Conservation (phyloP, 495 filamentous ascomycete genomes). For the Lasiosphaeria ovina region DNA sequence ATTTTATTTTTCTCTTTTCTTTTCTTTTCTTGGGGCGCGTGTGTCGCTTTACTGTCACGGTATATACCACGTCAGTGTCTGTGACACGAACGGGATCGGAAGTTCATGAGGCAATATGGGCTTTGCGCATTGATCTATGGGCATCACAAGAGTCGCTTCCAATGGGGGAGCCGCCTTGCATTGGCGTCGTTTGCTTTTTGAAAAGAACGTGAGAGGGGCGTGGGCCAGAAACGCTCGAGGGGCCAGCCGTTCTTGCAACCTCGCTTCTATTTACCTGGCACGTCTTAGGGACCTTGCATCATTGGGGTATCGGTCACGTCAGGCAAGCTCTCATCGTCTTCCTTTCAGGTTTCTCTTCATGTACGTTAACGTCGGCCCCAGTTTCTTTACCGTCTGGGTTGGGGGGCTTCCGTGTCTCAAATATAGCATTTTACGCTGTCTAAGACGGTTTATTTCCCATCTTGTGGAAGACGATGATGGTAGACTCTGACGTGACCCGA, state of each 20-base stretch:
- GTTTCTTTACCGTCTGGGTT: slow-evolving; percentile 41
- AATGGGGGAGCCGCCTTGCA: slow-evolving; percentile 17
- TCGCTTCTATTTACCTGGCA: slow-evolving; percentile 10
- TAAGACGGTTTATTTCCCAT: slow-evolving; percentile 39
- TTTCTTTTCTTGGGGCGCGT: slow-evolving; percentile 19
- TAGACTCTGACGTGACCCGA: slow-evolving; percentile 45
- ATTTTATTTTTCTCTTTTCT: slow-evolving; percentile 7
- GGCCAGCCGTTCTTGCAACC: slow-evolving; percentile 5
- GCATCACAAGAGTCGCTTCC: slow-evolving; percentile 26
- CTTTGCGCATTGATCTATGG: slow-evolving; percentile 21
- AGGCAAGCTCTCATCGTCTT: slow-evolving; percentile 67
- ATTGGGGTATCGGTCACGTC: slow-evolving; percentile 46
- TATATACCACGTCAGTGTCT: slow-evolving; percentile 34
- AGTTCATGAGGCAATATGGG: slow-evolving; percentile 18
- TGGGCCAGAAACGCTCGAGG: slow-evolving; percentile 1
- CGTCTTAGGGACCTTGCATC: slow-evolving; percentile 24
- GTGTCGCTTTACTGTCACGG: slow-evolving; percentile 29
- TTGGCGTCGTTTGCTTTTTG: slow-evolving; percentile 37
- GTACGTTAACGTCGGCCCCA: slow-evolving; percentile 71
- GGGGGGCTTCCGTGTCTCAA: slow-evolving; percentile 41
- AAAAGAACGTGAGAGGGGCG: slow-evolving; percentile 7
- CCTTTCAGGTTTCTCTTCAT: slow-evolving; percentile 58
- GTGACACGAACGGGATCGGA: slow-evolving; percentile 20
- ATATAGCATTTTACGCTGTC: slow-evolving; percentile 52
- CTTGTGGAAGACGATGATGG: slow-evolving; percentile 56